These are phyloP conservation scores for Eucalyptus curtisii DNA, from an alignment of 345 rosid species.

Conservation along the genomic window DNA sequence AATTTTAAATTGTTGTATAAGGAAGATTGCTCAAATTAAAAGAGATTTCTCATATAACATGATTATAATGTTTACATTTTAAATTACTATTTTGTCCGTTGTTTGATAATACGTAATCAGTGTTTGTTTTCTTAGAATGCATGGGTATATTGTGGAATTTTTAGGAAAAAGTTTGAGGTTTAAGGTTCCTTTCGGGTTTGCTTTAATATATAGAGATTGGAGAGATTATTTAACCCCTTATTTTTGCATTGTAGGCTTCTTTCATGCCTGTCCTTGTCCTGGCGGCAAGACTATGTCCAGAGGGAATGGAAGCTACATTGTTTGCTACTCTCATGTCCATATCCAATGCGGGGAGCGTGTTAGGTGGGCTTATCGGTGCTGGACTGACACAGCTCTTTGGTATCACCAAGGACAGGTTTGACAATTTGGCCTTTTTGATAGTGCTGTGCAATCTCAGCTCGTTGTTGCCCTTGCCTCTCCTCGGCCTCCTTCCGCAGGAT, in stretches of 20 bases:
- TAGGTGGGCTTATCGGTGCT: constrained; percentile 88
- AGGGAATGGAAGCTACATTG: constrained; percentile 97
- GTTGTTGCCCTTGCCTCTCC: constrained; percentile 87
- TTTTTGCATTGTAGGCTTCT: constrained; percentile 52
- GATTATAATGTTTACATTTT: not conserved
- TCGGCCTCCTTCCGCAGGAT: constrained; percentile 63
- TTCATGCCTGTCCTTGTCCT: constrained; percentile 96
- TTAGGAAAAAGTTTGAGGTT: not conserved
- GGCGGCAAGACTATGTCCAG: constrained; percentile 88
- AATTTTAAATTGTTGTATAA: not conserved
- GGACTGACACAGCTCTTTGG: constrained; percentile 78
- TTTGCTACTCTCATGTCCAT: constrained; percentile 96
- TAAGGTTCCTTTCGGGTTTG: not conserved
- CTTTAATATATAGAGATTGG: not conserved
- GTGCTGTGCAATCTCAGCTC: constrained; percentile 94
- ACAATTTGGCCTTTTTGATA: constrained; percentile 47
- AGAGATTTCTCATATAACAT: not conserved
- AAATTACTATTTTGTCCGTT: not conserved
- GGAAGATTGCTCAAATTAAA: not conserved
- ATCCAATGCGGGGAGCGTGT: constrained; percentile 84
- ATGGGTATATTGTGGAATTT: not conserved
- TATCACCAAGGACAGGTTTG: constrained; percentile 69
- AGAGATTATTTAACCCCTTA: not conserved
- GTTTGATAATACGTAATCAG: not conserved
- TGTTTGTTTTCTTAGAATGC: not conserved